Conservation (phyloP, 83 land plant species). For the Larix sibirica region DNA sequence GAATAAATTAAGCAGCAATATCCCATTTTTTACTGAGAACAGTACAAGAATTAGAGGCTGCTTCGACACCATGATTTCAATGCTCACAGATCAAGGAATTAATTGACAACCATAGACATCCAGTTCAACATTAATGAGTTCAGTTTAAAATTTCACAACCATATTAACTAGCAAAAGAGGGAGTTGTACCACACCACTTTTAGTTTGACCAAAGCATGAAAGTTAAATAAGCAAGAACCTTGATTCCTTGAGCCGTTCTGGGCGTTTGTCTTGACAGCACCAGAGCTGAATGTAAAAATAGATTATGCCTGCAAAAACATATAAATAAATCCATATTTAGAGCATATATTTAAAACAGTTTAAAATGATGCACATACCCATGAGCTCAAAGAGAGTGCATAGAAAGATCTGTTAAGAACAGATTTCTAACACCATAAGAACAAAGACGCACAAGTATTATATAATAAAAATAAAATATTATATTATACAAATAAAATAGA, state of each 20-base stretch:
- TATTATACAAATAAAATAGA: no score
- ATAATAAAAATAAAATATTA: no score
- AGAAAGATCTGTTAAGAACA: no score
- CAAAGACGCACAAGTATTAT: no score
- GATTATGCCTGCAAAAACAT: constrained; percentile 66
- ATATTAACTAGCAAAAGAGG: background rate
- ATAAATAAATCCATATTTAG: no score
- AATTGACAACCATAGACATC: background rate
- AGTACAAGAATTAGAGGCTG: background rate
- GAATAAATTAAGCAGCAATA: no score
- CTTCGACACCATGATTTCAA: background rate
- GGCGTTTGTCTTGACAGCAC: constrained; percentile 78
- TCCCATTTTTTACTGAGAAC: no score
- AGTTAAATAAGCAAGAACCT: constrained; percentile 30
- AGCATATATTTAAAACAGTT: no score
- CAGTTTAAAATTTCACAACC: background rate
- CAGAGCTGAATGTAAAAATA: constrained; percentile 86
- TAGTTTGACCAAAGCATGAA: background rate
- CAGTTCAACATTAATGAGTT: background rate
- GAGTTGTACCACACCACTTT: background rate
- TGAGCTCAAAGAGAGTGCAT: no score
- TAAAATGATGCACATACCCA: no score
- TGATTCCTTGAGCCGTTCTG: constrained; percentile 62
- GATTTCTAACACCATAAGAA: no score
- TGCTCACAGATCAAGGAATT: background rate